A percentile compares a stretch with the other conserved stretches of the same genome.
phyloP scores from a whole-genome alignment of 148 eudicot species.

The Bassia scoparia region DNA sequence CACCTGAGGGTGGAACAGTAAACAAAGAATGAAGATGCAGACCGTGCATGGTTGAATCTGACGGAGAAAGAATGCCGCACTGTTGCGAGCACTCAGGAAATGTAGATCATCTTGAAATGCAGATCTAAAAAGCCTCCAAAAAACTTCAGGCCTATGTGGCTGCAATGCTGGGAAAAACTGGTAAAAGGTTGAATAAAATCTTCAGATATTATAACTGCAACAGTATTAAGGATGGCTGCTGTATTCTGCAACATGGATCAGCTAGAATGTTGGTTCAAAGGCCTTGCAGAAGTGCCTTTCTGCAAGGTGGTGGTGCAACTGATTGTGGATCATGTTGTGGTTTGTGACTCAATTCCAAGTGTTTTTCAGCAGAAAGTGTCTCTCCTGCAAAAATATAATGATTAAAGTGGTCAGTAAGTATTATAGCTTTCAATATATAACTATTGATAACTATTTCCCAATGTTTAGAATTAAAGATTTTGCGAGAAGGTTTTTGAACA shows the following conservation, averaged over 20 bases:
- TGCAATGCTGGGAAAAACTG: conserved; percentile 46
- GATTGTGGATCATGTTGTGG: conserved; percentile 33
- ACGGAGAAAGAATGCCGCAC: conserved; percentile 23
- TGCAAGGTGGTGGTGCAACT: conserved; percentile 75
- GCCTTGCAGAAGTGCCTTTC: conserved; percentile 85
- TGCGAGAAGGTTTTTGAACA: not conserved
- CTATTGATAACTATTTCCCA: not conserved
- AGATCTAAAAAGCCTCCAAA: conserved; percentile 49
- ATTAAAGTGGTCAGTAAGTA: conserved; percentile 11
- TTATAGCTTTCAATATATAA: not conserved
- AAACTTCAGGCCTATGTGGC: conserved; percentile 66
- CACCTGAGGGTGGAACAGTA: conserved; percentile 23
- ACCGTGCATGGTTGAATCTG: conserved; percentile 40
- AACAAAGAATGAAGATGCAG: conserved; percentile 35
- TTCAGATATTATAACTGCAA: conserved; percentile 26
- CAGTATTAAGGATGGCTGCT: conserved; percentile 17
- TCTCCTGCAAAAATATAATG: conserved; percentile 54
- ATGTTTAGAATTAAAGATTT: too few species aligned
- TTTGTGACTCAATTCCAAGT: conserved; percentile 73
- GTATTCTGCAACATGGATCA: conserved; percentile 26
- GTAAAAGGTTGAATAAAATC: conserved; percentile 29
- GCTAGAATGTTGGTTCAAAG: conserved; percentile 41
- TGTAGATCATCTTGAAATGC: conserved; percentile 30
- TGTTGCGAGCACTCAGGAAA: conserved; percentile 41
- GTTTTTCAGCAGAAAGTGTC: conserved; percentile 78